Base-by-base conservation (phyloP, 257 asterid species). In the Henckelia pumila region DNA sequence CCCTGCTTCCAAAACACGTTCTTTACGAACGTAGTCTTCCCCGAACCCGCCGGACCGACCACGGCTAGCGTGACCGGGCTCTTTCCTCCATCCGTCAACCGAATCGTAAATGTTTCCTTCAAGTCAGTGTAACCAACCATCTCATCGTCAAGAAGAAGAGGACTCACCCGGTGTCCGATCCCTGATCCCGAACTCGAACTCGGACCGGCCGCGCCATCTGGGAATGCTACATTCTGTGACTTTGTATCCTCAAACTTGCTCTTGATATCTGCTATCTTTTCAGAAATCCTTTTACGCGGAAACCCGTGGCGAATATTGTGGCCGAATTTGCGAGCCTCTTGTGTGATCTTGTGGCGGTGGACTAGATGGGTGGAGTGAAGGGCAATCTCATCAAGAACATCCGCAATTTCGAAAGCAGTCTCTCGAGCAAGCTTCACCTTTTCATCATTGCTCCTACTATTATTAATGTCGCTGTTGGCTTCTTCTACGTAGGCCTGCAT, bases 1-100 rank as follows among this genome's bases (percentile, higher is more conserved):
- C 26, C 33, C 20, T 2, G 65, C 11, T 67, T 63, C 78, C 53
- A 44, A 32, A 65, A 76, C 20, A 74, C 60, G 26, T 67, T 73
- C 33, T 71, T 67, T 13, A 67, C 76, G 22, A 76, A 56, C 1
- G 71, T 30, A 0, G 75, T 76, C 75, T 80, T 80, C 35, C 84
- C 82, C 0, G 84, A 80, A 52, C 84, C 84, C 21, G 22, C 40
- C 0, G 75, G 82, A 13, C 85, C 82, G 2, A 26, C 73, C 9
- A 77, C 78, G 0, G 74, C 70, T 14, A 80, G 35, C 17, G 4
- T 73, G 49, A 71, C 63, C 6, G 67, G 70, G 20, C 64, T 30
- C 52, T 21, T 62, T 11, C 60, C 80, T 25, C 78, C 30, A 21
- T 59, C 53, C 3, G 32, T 63, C 66, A 77, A 22, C 57, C 22